These are phyloP conservation scores for Diaporthe amygdali DNA, from an alignment of 2,329 filamentous ascomycete species.

Conservation along the genomic window DNA sequence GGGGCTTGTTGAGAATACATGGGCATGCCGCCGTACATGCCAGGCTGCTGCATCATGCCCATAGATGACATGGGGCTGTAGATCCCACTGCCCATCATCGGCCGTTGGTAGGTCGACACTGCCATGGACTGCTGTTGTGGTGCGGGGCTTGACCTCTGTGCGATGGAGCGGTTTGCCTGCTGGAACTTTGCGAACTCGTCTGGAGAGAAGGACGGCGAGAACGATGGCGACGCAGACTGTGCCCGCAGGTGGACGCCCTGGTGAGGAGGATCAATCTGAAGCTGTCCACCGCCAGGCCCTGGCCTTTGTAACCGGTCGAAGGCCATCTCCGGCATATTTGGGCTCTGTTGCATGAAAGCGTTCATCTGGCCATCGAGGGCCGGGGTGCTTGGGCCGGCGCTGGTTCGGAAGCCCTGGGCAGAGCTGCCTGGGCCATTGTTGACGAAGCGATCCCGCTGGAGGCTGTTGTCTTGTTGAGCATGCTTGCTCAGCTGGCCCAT, in stretches of 20 bases:
- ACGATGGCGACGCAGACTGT: constrained; percentile 61
- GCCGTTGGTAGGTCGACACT: constrained; percentile 54
- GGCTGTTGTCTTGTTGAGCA: constrained; percentile 91
- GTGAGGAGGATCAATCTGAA: constrained; percentile 50
- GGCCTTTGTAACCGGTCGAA: constrained; percentile 45
- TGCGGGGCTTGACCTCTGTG: constrained; percentile 63
- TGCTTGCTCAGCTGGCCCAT: constrained; percentile 98
- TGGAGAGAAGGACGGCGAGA: constrained; percentile 72
- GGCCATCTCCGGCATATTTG: constrained; percentile 59
- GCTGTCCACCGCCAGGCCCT: constrained; percentile 37
- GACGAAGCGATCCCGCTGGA: constrained; percentile 88
- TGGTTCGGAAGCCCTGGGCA: constrained; percentile 22
- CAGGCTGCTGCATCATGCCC: constrained; percentile 59
- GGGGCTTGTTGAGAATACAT: constrained; percentile 47
- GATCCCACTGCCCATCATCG: constrained; percentile 63
- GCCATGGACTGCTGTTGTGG: constrained; percentile 54
- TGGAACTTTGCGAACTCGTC: constrained; percentile 90
- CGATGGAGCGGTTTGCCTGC: constrained; percentile 65
- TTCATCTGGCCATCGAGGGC: constrained; percentile 69
- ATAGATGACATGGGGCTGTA: constrained; percentile 37
- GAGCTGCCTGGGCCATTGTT: constrained; percentile 65
- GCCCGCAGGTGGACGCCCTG: constrained; percentile 58
- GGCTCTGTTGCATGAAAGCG: constrained; percentile 84
- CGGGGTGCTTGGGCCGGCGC: constrained; percentile 17
- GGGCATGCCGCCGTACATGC: constrained; percentile 60